Conservation (phyloP, 2,329 filamentous ascomycete genomes). For the Pleurostoma richardsiae region DNA sequence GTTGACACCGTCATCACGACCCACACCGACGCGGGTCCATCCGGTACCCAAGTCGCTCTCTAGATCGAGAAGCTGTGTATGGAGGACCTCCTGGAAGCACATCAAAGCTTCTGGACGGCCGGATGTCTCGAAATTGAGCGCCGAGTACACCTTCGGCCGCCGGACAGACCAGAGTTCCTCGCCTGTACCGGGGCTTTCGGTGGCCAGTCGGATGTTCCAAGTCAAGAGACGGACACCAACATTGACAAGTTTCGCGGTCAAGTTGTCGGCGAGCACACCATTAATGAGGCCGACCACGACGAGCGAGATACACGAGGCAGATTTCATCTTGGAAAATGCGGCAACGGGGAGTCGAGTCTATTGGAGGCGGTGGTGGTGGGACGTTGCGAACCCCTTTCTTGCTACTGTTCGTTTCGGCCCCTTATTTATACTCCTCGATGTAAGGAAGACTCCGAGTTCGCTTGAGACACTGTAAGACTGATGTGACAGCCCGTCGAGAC, state of each 20-base stretch:
- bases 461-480: too few relatives aligned
- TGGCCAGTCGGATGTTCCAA: conserved; percentile 43
- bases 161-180: conserved; percentile 35
- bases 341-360: too few relatives aligned
- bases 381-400: too few relatives aligned
- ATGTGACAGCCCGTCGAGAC: too few relatives aligned
- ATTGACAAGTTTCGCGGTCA: conserved; percentile 1
- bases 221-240: conserved; percentile 33
- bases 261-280: too few relatives aligned
- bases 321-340: too few relatives aligned
- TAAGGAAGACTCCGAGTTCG: too few relatives aligned
- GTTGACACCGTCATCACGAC: conserved; percentile 41
- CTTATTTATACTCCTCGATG: too few relatives aligned
- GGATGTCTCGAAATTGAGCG: conserved; percentile 30
- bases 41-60: conserved; percentile 28
- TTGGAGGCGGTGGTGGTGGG: too few relatives aligned
- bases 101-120: conserved; percentile 27
- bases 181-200: conserved; percentile 24
- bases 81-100: conserved; percentile 44
- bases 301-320: too few relatives aligned
- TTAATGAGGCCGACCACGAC: too few relatives aligned
- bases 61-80: conserved; percentile 37
- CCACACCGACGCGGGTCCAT: conserved; percentile 38
- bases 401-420: too few relatives aligned
- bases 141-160: conserved; percentile 26